Evolutionary conservation across 345 rosid species (phyloP).

Genomic region (Heritiera littoralis): DNA sequence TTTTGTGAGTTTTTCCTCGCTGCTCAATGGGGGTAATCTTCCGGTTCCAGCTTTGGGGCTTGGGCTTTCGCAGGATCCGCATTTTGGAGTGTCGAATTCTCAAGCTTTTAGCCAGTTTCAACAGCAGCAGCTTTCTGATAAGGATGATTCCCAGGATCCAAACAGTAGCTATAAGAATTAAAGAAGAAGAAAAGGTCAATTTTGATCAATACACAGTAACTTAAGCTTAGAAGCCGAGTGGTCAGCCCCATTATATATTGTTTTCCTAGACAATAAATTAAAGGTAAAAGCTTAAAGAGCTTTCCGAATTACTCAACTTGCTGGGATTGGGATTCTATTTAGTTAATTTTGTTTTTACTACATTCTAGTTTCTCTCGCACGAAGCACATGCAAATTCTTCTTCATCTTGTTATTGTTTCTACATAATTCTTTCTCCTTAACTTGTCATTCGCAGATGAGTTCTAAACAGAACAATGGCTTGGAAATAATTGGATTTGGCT

Average conservation of each 20-base stretch:
- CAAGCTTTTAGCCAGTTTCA: constrained; percentile 54
- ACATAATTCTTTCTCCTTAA: background rate
- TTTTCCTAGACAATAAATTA: constrained; percentile 22
- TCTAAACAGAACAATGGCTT: constrained; percentile 18
- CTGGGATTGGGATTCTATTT: background rate
- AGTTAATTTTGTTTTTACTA: background rate
- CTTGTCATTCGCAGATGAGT: constrained; percentile 29
- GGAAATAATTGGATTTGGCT: constrained; percentile 25
- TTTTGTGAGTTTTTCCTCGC: constrained; percentile 53
- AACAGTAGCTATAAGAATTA: constrained; percentile 36
- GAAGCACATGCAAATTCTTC: background rate
- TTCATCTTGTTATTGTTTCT: background rate
- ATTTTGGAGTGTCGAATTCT: constrained; percentile 52
- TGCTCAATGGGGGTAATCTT: constrained; percentile 41
- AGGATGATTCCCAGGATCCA: constrained; percentile 59
- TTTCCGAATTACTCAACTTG: background rate
- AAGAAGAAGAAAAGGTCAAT: constrained; percentile 16
- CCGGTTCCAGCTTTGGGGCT: constrained; percentile 65
- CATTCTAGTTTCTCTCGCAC: background rate
- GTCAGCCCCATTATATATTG: constrained; percentile 8
- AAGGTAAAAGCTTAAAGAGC: background rate
- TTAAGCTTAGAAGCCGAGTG: constrained; percentile 9
- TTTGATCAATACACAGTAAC: constrained; percentile 5
- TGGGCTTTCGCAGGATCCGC: constrained; percentile 66
- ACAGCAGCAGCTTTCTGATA: constrained; percentile 34